Base-by-base conservation (phyloP, 75 land plant species). In the Picea sitchensis region DNA sequence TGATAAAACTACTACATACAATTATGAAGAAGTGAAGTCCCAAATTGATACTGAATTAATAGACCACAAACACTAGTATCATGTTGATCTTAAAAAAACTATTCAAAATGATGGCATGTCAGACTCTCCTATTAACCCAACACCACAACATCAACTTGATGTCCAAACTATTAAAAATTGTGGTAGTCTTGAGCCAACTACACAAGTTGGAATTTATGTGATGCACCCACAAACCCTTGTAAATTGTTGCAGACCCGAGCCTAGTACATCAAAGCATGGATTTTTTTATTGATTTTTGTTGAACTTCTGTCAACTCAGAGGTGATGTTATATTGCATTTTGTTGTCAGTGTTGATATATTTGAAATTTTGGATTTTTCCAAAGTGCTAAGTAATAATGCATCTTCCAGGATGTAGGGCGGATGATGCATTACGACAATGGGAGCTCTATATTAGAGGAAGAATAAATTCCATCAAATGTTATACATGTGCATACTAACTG, bases 401-500 rank as follows among this genome's bases (percentile, higher is more conserved):
- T 61, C 21, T 78, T 78, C 23, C 81, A 94, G 97, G 84, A 36
- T 58, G 82, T 91, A 61, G 94, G 97, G 20, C 65, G 80, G 77
- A 88, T 92, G 91, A 58, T 92, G 59, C 89, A 90, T 76, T 94
- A 88, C 80, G 20, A 68, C 9, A 78, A 92, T 73, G 92, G 90
- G 56, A 77, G 77, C 5, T 58, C 73, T 15, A 75, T 93, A 32
- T 36, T 9, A 11, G 83, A 79, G 58, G 76, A 78, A 54, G 68
- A 78, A 61, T 77, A 75, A 58, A 34, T 8, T 2, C 71, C 36
- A 60, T 63, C 82, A 12, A 80, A 88, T 80, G 84, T 83, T 54
- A 69, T 88, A 21, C 90, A 89, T 83, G 96, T 90, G 57, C 96
- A 93, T 79, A 78, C 58, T 58, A 77, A 31, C 60, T 95, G 98